Conservation (phyloP, 352 stramenopile genomes). For the Pythium coloratum region DNA sequence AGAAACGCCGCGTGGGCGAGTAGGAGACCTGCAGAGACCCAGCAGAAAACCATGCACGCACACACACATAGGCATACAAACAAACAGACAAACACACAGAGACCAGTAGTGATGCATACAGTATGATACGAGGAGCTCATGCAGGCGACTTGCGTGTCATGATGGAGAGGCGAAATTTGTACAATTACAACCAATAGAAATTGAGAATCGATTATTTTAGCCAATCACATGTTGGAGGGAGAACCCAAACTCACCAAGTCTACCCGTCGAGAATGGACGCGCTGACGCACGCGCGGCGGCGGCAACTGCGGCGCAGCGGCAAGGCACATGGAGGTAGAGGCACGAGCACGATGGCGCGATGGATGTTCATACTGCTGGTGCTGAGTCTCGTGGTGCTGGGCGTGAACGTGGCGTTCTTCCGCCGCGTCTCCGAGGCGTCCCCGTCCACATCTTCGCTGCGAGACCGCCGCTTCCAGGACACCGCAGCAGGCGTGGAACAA, state of each 20-base stretch:
- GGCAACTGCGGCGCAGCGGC: constrained; percentile 6
- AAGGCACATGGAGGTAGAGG: not conserved
- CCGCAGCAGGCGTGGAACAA: constrained; percentile 5
- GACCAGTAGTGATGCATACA: not conserved
- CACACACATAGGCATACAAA: not conserved
- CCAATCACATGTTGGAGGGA: constrained; percentile 11
- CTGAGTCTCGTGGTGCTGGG: constrained; percentile 7
- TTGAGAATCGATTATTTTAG: not conserved
- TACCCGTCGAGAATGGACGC: not conserved
- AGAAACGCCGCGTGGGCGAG: constrained; percentile 54
- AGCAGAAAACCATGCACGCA: not conserved
- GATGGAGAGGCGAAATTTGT: not conserved
- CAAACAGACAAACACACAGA: constrained; percentile 11
- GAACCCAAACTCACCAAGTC: no score
- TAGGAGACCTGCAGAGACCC: constrained; percentile 15
- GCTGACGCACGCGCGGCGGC: constrained; percentile 12
- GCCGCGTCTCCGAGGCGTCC: constrained; percentile 16
- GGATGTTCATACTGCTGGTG: constrained; percentile 7
- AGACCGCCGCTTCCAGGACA: constrained; percentile 5
- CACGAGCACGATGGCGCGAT: not conserved
- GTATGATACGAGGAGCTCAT: not conserved
- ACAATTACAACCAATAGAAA: constrained; percentile 12
- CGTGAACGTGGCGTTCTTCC: constrained; percentile 27
- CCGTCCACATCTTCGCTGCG: constrained; percentile 28
- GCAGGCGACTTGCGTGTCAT: not conserved